phyloP scores from a whole-genome alignment of 2,329 filamentous ascomycete genomes.

The Penicillium sp. region DNA sequence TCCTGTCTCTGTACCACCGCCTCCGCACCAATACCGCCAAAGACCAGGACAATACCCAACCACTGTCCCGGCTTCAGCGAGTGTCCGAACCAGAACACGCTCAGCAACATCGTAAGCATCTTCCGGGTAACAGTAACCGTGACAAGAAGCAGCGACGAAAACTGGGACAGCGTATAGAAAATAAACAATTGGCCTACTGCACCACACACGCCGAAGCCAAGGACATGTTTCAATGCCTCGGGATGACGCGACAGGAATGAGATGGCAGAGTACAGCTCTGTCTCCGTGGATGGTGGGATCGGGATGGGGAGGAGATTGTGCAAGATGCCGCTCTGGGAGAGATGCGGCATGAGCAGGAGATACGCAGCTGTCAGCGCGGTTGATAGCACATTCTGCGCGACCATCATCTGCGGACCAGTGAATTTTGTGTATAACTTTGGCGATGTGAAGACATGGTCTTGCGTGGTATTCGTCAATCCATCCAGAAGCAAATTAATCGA shows the following conservation, averaged over 20 bases:
- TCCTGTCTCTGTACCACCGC: slow-evolving; percentile 79
- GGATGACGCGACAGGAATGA: slow-evolving; percentile 82
- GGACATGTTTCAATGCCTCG: slow-evolving; percentile 80
- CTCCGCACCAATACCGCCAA: slow-evolving; percentile 93
- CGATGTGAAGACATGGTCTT: slow-evolving; percentile 87
- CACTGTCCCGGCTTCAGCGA: slow-evolving; percentile 86
- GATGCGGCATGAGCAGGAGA: slow-evolving; percentile 76
- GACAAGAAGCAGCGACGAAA: slow-evolving; percentile 88
- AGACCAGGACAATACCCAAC: slow-evolving; percentile 89
- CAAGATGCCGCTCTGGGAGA: slow-evolving; percentile 71
- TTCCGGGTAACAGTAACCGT: slow-evolving; percentile 97
- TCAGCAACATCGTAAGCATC: slow-evolving; percentile 99
- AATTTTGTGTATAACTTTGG: slow-evolving; percentile 72
- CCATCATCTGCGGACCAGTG: slow-evolving; percentile 98
- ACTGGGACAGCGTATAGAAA: slow-evolving; percentile 91
- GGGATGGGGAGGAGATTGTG: slow-evolving; percentile 71
- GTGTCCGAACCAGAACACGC: slow-evolving; percentile 93
- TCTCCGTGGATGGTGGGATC: slow-evolving; percentile 62
- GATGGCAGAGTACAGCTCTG: slow-evolving; percentile 79
- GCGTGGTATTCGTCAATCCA: slow-evolving; percentile 92
- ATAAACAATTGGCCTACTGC: slow-evolving; percentile 97
- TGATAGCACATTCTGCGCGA: slow-evolving; percentile 89
- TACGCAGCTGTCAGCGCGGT: slow-evolving; percentile 78
- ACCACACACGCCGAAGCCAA: slow-evolving; percentile 88
- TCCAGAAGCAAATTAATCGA: slow-evolving; percentile 92